Conservation (phyloP, 805 yeast species). For the Ogataea pilisensis region DNA sequence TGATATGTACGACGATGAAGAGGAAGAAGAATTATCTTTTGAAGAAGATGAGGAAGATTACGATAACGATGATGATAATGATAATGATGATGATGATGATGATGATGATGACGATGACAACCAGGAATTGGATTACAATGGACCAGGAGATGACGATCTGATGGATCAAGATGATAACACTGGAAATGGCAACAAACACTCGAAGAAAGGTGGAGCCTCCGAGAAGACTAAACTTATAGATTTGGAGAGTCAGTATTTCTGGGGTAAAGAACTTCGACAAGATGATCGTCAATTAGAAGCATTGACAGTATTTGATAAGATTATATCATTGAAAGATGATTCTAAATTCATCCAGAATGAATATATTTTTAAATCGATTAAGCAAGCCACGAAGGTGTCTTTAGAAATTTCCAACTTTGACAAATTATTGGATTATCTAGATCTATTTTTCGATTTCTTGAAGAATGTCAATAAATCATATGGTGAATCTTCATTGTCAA, state of each 20-base stretch:
- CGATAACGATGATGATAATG: conserved; percentile 7
- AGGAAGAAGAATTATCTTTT: conserved; percentile 31
- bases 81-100: conserved; percentile 5
- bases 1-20: conserved; percentile 35
- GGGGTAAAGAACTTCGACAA: conserved; percentile 31
- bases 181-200: too few species aligned
- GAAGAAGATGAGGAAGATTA: conserved; percentile 26
- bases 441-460: conserved; percentile 18
- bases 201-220: too few species aligned
- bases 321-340: conserved; percentile 9
- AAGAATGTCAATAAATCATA: conserved; percentile 17
- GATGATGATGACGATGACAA: conserved; percentile 6
- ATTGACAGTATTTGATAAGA: conserved; percentile 19
- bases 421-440: conserved; percentile 12
- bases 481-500: conserved; percentile 29
- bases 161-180: neutral
- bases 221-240: conserved; percentile 4
- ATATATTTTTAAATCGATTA: conserved; percentile 31
- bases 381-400: conserved; percentile 30
- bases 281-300: conserved; percentile 29
- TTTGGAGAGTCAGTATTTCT: conserved; percentile 27
- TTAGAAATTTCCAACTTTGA: conserved; percentile 15
- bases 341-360: conserved; percentile 2
- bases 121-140: too few species aligned
- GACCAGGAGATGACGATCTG: too few species aligned